Percentiles rank a stretch among this genome's conserved stretches.
phyloP scores from a whole-genome alignment of 106 monocot species.

The Acorus calamus region DNA sequence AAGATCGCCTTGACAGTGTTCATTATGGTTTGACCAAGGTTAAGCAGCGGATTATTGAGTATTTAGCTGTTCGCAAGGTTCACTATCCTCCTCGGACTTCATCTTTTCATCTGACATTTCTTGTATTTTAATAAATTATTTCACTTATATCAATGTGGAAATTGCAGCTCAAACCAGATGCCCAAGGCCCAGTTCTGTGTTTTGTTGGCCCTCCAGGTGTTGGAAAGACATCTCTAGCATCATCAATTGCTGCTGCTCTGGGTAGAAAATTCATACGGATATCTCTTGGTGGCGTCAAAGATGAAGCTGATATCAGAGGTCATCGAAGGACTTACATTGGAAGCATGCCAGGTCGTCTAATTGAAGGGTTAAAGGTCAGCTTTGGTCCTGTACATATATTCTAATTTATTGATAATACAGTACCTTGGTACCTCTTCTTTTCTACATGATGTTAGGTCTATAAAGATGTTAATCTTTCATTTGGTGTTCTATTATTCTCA shows the following conservation, averaged over 20 bases:
- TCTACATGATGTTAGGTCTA: too few species aligned
- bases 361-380: constrained; percentile 88
- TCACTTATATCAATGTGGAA: constrained; percentile 7
- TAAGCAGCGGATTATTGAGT: constrained; percentile 97
- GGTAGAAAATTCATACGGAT: constrained; percentile 89
- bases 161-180: constrained; percentile 99
- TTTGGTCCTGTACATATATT: neutral
- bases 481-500: too few species aligned
- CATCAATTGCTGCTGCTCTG: constrained; percentile 89
- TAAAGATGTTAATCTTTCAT: too few species aligned
- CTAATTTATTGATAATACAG: neutral
- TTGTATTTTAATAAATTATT: constrained; percentile 3
- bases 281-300: constrained; percentile 96
- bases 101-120: neutral
- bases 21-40: constrained; percentile 92
- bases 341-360: constrained; percentile 99
- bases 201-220: constrained; percentile 99
- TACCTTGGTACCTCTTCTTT: too few species aligned
- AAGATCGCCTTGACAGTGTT: constrained; percentile 81
- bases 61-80: constrained; percentile 97
- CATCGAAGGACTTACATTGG: constrained; percentile 96
- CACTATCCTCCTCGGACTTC: neutral
- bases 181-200: constrained; percentile 86
- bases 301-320: constrained; percentile 98
- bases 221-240: constrained; percentile 97